A percentile compares a stretch with the other conserved stretches of the same genome.
Evolutionary conservation across 345 rosid species (phyloP).

Genomic region (Luvunga scandens): DNA sequence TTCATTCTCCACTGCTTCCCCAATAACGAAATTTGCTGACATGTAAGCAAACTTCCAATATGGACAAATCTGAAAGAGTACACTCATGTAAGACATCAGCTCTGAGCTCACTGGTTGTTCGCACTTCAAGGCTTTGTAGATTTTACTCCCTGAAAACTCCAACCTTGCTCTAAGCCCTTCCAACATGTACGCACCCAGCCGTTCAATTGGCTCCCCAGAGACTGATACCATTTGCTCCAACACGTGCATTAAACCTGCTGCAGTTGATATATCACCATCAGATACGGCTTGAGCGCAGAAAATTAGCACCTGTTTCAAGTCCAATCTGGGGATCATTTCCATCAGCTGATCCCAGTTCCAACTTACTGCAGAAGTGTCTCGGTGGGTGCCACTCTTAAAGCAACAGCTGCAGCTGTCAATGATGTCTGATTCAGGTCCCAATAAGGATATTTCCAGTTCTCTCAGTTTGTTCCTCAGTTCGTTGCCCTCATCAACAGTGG

Average conservation of each 20-base stretch:
- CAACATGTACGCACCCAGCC: slow-evolving; percentile 83
- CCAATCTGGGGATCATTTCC: slow-evolving; percentile 53
- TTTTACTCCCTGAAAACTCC: slow-evolving; percentile 80
- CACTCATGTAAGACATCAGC: slow-evolving; percentile 86
- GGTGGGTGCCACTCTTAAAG: slow-evolving; percentile 38
- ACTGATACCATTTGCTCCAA: slow-evolving; percentile 91
- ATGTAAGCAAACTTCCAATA: slow-evolving; percentile 89
- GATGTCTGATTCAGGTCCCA: slow-evolving; percentile 61
- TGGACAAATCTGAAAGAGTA: slow-evolving; percentile 74
- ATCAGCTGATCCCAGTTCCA: slow-evolving; percentile 49
- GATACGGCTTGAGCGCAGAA: slow-evolving; percentile 65
- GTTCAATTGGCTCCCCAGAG: slow-evolving; percentile 76
- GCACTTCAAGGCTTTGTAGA: slow-evolving; percentile 81
- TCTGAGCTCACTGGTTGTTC: slow-evolving; percentile 80
- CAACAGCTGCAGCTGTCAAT: slow-evolving; percentile 49
- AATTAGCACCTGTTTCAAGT: slow-evolving; percentile 60
- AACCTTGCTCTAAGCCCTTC: slow-evolving; percentile 94
- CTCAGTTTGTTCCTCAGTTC: slow-evolving; percentile 58
- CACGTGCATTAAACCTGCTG: slow-evolving; percentile 54
- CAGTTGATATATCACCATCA: slow-evolving; percentile 43
- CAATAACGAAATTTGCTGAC: slow-evolving; percentile 68
- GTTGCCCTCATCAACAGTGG: slow-evolving; percentile 45
- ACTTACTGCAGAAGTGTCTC: slow-evolving; percentile 27
- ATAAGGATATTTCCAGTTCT: slow-evolving; percentile 61
- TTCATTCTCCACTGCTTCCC: slow-evolving; percentile 63